These are phyloP conservation scores for Asclepias syriaca DNA, from an alignment of 257 asterid species.

Conservation along the genomic window DNA sequence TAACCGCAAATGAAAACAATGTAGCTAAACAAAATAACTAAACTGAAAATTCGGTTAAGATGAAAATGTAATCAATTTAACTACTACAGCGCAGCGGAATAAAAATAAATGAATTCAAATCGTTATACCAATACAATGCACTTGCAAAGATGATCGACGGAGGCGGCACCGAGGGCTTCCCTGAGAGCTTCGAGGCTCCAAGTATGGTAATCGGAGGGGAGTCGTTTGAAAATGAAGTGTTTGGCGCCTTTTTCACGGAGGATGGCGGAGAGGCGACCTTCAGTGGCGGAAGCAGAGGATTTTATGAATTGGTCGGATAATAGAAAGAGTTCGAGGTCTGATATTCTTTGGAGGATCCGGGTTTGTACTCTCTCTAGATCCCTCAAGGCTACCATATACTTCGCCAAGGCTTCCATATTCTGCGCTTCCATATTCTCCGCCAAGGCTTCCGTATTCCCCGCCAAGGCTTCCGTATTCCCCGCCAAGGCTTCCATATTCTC, in stretches of 20 bases:
- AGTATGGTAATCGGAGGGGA: slow-evolving; percentile 68
- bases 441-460: too few species aligned
- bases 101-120: neutral
- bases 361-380: slow-evolving; percentile 60
- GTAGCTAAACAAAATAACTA: neutral
- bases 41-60: neutral
- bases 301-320: slow-evolving; percentile 24
- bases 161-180: slow-evolving; percentile 70
- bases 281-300: slow-evolving; percentile 46
- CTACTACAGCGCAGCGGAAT: neutral
- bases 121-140: slow-evolving; percentile 84
- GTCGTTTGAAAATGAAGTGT: slow-evolving; percentile 77
- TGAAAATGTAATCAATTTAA: neutral
- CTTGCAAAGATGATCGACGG: slow-evolving; percentile 91
- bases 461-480: too few species aligned
- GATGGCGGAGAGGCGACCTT: slow-evolving; percentile 63
- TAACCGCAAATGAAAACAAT: neutral
- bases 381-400: slow-evolving; percentile 38
- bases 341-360: slow-evolving; percentile 57
- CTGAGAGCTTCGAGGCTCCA: slow-evolving; percentile 76
- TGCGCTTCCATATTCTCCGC: too few species aligned
- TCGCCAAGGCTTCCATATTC: too few species aligned
- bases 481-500: too few species aligned
- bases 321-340: slow-evolving; percentile 48
- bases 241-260: slow-evolving; percentile 49